Percentiles rank a stretch among this genome's conserved stretches.
These are phyloP conservation scores for Collybiopsis confluens DNA, from an alignment of 768 basidiomycete species.

Conservation along the genomic window DNA sequence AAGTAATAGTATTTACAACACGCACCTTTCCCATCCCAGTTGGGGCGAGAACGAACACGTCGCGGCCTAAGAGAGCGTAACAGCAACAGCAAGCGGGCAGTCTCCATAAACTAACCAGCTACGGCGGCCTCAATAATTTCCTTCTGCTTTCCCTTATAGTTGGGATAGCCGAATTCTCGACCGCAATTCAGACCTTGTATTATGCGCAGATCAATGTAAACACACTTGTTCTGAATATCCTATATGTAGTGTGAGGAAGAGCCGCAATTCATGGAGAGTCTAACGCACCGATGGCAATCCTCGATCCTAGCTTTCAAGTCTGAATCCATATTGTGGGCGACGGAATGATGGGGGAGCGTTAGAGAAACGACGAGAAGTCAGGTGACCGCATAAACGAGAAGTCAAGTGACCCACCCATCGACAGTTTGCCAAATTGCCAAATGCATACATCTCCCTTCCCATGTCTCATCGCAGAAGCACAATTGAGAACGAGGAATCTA, in stretches of 20 bases:
- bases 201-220: slow-evolving; percentile 6
- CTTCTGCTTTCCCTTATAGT: slow-evolving; percentile 74
- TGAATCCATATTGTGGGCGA: background rate
- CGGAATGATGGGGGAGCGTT: too few species aligned
- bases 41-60: slow-evolving; percentile 78
- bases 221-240: slow-evolving; percentile 6
- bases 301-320: slow-evolving; percentile 10
- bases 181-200: background rate
- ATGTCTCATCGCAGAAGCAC: too few species aligned
- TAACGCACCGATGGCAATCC: slow-evolving; percentile 16
- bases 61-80: slow-evolving; percentile 42
- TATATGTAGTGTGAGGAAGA: background rate
- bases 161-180: slow-evolving; percentile 64
- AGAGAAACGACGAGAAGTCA: too few species aligned
- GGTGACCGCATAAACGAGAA: too few species aligned
- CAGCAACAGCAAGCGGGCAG: background rate
- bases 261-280: background rate
- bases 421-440: too few species aligned
- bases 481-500: too few species aligned
- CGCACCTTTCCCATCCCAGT: slow-evolving; percentile 87
- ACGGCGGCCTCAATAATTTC: slow-evolving; percentile 72
- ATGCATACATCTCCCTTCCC: too few species aligned
- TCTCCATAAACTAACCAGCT: slow-evolving; percentile 35
- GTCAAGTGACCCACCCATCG: too few species aligned
- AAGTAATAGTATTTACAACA: background rate